phyloP scores from a whole-genome alignment of 192 early-diverging fungal species.

The Coemansia sp. region DNA sequence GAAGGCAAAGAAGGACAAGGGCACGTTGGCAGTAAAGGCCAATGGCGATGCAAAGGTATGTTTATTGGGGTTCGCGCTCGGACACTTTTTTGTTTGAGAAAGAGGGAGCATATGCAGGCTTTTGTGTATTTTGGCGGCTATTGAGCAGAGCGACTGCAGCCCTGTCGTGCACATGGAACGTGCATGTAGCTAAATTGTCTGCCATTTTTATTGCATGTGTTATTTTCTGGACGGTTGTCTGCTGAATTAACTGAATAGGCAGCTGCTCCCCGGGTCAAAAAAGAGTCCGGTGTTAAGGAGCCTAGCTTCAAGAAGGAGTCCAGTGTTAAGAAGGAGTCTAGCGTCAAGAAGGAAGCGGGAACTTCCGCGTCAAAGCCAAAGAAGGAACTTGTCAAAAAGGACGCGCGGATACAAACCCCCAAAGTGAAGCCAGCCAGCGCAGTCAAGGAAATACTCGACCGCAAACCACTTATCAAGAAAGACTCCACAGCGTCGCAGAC shows the following conservation, averaged over 20 bases:
- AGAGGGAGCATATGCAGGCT: neutral
- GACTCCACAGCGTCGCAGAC: conserved; percentile 33
- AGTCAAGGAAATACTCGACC: conserved; percentile 18
- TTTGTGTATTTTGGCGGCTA: neutral
- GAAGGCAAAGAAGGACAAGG: conserved; percentile 11
- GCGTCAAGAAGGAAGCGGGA: conserved; percentile 4
- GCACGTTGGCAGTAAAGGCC: conserved; percentile 2
- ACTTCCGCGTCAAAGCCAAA: neutral
- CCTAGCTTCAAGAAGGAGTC: conserved; percentile 3
- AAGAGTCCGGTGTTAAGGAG: neutral
- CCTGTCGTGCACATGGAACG: neutral
- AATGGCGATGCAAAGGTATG: conserved; percentile 21
- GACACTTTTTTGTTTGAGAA: neutral
- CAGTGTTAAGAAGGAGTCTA: conserved; percentile 3
- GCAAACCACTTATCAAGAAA: conserved; percentile 41
- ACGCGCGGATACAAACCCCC: neutral
- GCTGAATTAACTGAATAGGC: neutral
- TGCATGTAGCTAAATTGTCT: neutral
- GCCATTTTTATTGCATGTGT: neutral
- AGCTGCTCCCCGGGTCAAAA: neutral
- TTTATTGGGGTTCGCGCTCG: neutral
- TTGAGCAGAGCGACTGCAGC: neutral
- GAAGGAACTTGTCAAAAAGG: conserved; percentile 18
- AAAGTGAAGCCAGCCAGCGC: neutral
- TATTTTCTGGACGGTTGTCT: neutral